phyloP scores from a whole-genome alignment of 176 grass and related monocot species.

The Otatea glauca region DNA sequence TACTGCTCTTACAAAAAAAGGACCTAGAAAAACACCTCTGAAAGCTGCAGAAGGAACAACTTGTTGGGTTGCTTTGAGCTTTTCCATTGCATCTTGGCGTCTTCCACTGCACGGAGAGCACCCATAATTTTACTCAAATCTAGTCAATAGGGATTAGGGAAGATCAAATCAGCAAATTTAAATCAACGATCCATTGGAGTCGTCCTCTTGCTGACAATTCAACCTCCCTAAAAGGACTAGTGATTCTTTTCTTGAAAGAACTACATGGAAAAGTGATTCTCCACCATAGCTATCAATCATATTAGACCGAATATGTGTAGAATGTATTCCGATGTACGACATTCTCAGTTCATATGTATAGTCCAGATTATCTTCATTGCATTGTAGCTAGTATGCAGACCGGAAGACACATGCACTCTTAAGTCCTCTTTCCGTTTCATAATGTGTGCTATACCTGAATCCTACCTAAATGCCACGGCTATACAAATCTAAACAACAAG shows the following conservation, averaged over 20 bases:
- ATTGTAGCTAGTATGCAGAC: too few species aligned
- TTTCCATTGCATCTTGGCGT: conserved; percentile 74
- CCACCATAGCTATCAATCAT: background rate
- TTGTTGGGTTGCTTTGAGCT: conserved; percentile 65
- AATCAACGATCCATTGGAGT: conserved; percentile 14
- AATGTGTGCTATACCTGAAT: background rate
- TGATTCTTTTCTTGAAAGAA: background rate
- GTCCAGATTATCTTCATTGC: background rate
- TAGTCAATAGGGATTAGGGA: background rate
- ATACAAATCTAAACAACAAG: background rate
- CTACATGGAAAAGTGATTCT: background rate
- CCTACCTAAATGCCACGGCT: background rate
- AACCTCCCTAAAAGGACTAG: conserved; percentile 1
- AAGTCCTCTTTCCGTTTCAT: background rate
- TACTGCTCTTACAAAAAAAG: background rate
- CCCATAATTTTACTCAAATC: conserved; percentile 24
- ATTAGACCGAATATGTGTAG: background rate
- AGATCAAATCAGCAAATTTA: background rate
- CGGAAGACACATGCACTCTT: background rate
- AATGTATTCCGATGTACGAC: too few species aligned
- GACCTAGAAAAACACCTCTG: conserved; percentile 53
- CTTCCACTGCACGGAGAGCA: conserved; percentile 56
- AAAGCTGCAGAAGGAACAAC: conserved; percentile 53
- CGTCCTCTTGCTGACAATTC: background rate
- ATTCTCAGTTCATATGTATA: background rate